Evolutionary conservation across 805 yeast species (phyloP), one percentile per base, ranked within the genome.

Genomic region (Candida nemodendra): DNA sequence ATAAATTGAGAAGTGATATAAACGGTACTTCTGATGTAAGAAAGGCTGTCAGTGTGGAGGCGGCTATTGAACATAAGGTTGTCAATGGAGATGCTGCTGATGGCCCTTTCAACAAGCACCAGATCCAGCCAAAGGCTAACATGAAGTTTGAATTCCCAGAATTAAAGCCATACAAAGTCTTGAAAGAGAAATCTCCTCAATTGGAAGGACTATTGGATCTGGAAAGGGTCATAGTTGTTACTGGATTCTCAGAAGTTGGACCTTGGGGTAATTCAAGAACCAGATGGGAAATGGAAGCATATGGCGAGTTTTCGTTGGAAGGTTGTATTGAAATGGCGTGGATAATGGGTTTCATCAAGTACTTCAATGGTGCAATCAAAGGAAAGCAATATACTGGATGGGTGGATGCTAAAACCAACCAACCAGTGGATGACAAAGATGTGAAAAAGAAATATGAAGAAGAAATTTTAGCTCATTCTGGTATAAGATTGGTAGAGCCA

Each of bases 181-280:
- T 91, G 59, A 84, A 84, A 67, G 59, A 73, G 35, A 54, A 74
- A 34, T 69, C 91, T 45, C 81, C 87, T 40, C 81, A 86, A 39
- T 74, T 93, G 56, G 90, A 85, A 64, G 96, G 96, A 43, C 72
- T 93, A 75, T 72, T 93, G 53, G 96, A 93, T 62, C 80, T 91
- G 60, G 97, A 90, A 62, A 79, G 79, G 51, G 93, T 89, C 42
- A 77, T 91, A 51, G 99, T 93, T 48, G 91, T 93, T 44, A 91
- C 99, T 32, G 99, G 99, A 69, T 93, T 91, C 72, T 74, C 96
- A 48, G 99, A 93, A 71, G 98, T 93, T 53, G 95, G 97, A 61
- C 99, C 99, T 58, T 95, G 97, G 96, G 99, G 99, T 78, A 89
- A 90, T 64, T 70, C 99, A 26, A 85, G 98, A 77, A 93, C 99